Percentiles rank a stretch among this genome's conserved stretches.
Conservation (phyloP, 371 early-diverging fungal genomes). For the Blakeslea trispora region DNA sequence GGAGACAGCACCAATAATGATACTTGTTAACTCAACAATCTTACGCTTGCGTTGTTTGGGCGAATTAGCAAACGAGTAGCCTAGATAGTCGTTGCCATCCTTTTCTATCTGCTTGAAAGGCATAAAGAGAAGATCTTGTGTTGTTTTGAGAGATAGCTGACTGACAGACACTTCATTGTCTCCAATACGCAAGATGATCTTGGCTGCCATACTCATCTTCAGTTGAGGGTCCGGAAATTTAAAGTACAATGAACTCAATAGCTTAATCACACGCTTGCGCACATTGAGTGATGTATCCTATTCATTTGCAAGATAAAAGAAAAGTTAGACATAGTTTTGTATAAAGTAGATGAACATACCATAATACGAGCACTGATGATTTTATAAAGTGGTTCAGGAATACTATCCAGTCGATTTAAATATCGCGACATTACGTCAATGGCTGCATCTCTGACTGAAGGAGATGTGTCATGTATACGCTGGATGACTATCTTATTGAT, state of each 20-base stretch:
- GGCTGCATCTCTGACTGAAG: conserved; percentile 90
- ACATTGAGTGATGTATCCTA: conserved; percentile 87
- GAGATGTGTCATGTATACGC: conserved; percentile 80
- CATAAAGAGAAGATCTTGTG: conserved; percentile 75
- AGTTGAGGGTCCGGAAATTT: conserved; percentile 50
- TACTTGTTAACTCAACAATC: conserved; percentile 38
- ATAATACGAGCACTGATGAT: conserved; percentile 71
- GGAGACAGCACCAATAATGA: conserved; percentile 53
- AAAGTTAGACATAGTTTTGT: not conserved
- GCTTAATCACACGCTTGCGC: conserved; percentile 82
- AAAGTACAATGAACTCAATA: conserved; percentile 72
- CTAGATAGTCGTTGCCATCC: conserved; percentile 41
- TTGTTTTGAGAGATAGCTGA: conserved; percentile 69
- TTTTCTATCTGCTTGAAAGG: conserved; percentile 49
- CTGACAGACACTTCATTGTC: conserved; percentile 83
- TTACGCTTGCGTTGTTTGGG: conserved; percentile 45
- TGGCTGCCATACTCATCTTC: conserved; percentile 74
- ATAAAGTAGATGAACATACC: conserved; percentile 37
- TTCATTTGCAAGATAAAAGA: too few relatives aligned
- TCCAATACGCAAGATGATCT: conserved; percentile 68
- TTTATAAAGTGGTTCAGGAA: conserved; percentile 72
- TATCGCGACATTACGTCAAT: conserved; percentile 86
- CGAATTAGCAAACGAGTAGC: conserved; percentile 29
- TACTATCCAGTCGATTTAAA: conserved; percentile 58
- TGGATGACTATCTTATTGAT: conserved; percentile 72